A percentile compares a stretch with the other conserved stretches of the same genome.
Conservation (phyloP, 805 yeast species). For the Lipomyces sp. region DNA sequence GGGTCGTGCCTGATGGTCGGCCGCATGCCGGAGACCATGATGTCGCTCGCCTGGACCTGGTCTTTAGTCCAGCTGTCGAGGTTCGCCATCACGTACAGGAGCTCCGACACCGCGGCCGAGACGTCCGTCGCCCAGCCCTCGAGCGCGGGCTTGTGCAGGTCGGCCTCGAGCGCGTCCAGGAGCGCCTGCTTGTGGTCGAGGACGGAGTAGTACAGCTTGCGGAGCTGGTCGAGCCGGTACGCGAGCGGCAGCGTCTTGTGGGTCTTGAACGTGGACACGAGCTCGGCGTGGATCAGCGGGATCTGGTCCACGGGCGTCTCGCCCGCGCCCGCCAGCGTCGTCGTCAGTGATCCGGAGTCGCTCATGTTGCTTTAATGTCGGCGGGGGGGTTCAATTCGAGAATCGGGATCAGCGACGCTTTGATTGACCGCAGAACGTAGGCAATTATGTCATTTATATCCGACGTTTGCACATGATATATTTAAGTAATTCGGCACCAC, state of each 20-base stretch:
- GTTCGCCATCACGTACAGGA: slow-evolving; percentile 55
- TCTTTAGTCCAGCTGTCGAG: slow-evolving; percentile 62
- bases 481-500: no score
- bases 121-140: slow-evolving; percentile 67
- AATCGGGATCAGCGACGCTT: no score
- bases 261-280: slow-evolving; percentile 44
- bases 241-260: slow-evolving; percentile 53
- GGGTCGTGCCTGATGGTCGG: slow-evolving; percentile 39
- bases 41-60: slow-evolving; percentile 31
- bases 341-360: no score
- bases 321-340: no score
- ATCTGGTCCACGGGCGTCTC: slow-evolving; percentile 45
- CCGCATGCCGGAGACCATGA: slow-evolving; percentile 8
- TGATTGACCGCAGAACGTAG: no score
- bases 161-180: slow-evolving; percentile 56
- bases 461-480: no score
- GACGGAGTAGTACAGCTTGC: slow-evolving; percentile 63
- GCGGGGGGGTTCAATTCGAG: no score
- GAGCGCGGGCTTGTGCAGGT: slow-evolving; percentile 59
- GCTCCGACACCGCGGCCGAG: slow-evolving; percentile 50
- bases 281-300: slow-evolving; percentile 44
- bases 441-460: no score
- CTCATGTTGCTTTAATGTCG: no score
- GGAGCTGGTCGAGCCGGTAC: slow-evolving; percentile 58
- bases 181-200: slow-evolving; percentile 56